phyloP scores from a whole-genome alignment of 805 yeast species.

The Candida glaebosa region DNA sequence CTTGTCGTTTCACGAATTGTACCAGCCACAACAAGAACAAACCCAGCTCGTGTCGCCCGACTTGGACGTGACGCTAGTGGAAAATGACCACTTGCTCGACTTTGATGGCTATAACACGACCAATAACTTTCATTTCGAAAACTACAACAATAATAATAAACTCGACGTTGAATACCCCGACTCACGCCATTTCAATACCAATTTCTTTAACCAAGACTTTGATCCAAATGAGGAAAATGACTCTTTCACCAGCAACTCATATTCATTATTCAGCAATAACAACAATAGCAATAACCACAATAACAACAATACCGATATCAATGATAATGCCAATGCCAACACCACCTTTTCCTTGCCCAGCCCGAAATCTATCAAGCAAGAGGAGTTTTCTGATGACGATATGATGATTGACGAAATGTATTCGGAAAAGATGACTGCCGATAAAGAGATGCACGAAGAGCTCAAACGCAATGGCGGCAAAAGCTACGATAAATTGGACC shows the following conservation, averaged over 20 bases:
- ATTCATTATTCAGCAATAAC: background rate
- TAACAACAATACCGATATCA: background rate
- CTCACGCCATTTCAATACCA: background rate
- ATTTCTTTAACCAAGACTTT: background rate
- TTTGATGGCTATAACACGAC: background rate
- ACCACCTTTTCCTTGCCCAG: background rate
- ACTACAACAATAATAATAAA: background rate
- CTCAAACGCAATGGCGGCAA: constrained; percentile 6
- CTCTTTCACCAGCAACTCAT: background rate
- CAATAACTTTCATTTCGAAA: background rate
- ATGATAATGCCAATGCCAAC: background rate
- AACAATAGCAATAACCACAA: background rate
- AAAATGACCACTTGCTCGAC: background rate
- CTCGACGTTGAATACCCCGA: background rate
- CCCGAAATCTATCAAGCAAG: background rate
- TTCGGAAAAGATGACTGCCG: background rate
- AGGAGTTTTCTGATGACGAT: constrained; percentile 7
- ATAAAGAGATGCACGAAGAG: constrained; percentile 7
- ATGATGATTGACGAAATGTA: constrained; percentile 14
- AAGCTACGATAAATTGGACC: constrained; percentile 21
- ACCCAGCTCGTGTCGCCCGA: background rate
- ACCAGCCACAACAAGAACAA: background rate
- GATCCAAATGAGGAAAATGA: background rate
- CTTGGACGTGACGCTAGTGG: background rate
- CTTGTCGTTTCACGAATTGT: background rate